Base-by-base conservation (phyloP, 164 flowering plant species). In the Magnolia officinalis region DNA sequence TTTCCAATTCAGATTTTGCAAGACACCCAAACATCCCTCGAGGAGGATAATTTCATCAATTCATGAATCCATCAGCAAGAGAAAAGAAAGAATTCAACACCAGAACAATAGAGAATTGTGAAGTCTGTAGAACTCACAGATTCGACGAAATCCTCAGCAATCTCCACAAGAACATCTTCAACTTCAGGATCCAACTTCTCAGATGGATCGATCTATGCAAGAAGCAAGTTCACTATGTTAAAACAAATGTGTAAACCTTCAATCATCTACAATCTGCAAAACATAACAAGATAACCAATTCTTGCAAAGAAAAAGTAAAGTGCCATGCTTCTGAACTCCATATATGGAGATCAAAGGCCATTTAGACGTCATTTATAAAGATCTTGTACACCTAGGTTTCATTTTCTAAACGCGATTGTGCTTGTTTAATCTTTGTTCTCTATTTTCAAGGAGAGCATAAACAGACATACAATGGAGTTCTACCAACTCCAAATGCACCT, bases 131-230 rank as follows among this genome's bases (percentile, higher is more conserved):
- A 73, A 87, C 99, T 91, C 77, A 94, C 99, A 72, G 97, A 91
- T 19, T 94, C 97, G 24, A 96, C 89, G 83, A 96, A 96, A 20
- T 96, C 98, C 67, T 96, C 98, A 16, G 97, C 98, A 78, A 94
- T 88, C 81, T 94, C 97, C 78, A 86, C 86, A 74, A 96, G 95
- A 78, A 91, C 80, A 74, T 92, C 99, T 86, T 90, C 97, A 77
- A 96, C 98, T 71, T 91, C 97, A 75, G 95, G 87, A 83, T 94
- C 98, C 80, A 96, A 80, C 78, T 74, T 90, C 78, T 91, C 98
- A 65, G 89, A 86, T 63, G 98, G 95, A 83, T 89, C 96, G 78
- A 96, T 87, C 99, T 96, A 83, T 76, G 23, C 76, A 63, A 70
- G 55, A 29, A n/a, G 72, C 45, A 37, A 37, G 19, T 1, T 64